Evolutionary conservation across 148 eudicot species (phyloP).

Genomic region (Chenopodium berlandieri): DNA sequence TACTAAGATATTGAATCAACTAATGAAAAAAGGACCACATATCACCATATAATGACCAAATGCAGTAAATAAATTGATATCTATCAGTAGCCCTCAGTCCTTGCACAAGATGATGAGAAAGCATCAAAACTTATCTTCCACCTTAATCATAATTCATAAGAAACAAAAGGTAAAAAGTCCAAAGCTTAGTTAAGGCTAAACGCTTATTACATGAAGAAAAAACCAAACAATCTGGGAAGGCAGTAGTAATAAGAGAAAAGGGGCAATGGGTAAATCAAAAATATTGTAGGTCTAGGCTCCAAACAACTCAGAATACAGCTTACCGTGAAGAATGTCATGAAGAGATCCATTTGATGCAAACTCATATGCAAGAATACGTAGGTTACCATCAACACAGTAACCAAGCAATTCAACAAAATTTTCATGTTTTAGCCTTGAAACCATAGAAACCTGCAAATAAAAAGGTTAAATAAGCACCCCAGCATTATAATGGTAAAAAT

Average conservation of each 20-base stretch:
- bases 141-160: background rate
- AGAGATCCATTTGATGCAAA: conserved; percentile 86
- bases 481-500: conserved; percentile 3
- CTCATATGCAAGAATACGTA: conserved; percentile 73
- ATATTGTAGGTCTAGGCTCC: background rate
- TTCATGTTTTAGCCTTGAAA: conserved; percentile 74
- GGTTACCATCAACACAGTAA: conserved; percentile 71
- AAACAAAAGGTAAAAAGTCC: background rate
- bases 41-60: background rate
- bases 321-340: conserved; percentile 86
- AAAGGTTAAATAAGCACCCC: conserved; percentile 12
- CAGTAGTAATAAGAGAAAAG: background rate
- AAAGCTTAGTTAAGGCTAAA: background rate
- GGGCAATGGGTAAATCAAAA: background rate
- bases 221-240: background rate
- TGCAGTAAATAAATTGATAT: background rate
- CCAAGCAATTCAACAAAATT: conserved; percentile 79
- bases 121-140: background rate
- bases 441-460: conserved; percentile 63
- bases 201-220: background rate
- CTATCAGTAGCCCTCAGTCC: background rate
- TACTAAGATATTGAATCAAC: background rate
- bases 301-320: background rate
- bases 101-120: background rate
- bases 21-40: background rate